Evolutionary conservation across 2,329 filamentous ascomycete species (phyloP).

Genomic region (Beauveria australis): DNA sequence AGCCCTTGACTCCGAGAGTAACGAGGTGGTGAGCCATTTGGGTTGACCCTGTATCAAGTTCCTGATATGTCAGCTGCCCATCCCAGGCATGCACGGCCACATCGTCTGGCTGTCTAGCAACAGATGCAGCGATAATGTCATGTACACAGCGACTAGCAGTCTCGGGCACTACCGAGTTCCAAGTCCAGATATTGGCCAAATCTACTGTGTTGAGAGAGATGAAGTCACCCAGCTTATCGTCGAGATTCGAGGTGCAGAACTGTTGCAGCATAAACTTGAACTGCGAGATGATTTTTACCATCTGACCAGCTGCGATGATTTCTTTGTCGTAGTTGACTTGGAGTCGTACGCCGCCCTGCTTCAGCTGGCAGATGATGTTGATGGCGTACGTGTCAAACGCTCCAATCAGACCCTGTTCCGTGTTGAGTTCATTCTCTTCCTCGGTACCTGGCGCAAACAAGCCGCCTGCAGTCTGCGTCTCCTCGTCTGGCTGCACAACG

Average conservation of each 20-base stretch:
- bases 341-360: constrained; percentile 9
- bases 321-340: constrained; percentile 13
- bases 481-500: constrained; percentile 13
- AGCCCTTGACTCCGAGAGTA: background rate
- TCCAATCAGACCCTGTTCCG: constrained; percentile 4
- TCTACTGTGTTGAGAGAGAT: background rate
- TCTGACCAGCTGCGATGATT: constrained; percentile 8
- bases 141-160: background rate
- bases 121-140: background rate
- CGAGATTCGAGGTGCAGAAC: constrained; percentile 8
- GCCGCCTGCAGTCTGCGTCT: background rate
- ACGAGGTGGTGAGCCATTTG: constrained; percentile 9
- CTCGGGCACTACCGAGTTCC: constrained; percentile 8
- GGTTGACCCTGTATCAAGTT: constrained; percentile 11
- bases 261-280: constrained; percentile 12
- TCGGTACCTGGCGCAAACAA: constrained; percentile 6
- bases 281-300: constrained; percentile 6
- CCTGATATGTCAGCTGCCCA: constrained; percentile 13
- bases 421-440: background rate
- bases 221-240: background rate
- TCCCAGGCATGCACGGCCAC: constrained; percentile 1
- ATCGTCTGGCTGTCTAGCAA: background rate
- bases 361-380: constrained; percentile 12
- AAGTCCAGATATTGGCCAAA: constrained; percentile 6
- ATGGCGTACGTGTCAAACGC: constrained; percentile 14